Conservation (phyloP, 192 early-diverging fungal genomes). For the Rhizoclosmatium globosum region DNA sequence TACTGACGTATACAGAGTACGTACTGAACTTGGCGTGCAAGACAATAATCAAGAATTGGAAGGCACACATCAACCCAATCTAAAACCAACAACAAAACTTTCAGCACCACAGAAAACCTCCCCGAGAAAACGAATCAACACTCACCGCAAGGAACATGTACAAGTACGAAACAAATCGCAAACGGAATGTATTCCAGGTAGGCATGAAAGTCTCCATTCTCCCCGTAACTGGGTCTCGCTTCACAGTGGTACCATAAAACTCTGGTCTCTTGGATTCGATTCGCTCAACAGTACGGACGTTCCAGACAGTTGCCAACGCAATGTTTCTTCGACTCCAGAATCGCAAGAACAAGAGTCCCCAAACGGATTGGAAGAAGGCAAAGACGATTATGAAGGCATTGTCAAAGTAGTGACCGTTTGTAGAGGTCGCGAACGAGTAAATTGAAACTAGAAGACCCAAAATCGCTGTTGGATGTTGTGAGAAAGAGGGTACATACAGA, state of each 20-base stretch:
- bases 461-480: conserved; percentile 25
- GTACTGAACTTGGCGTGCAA: conserved; percentile 19
- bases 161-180: not conserved
- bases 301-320: conserved; percentile 64
- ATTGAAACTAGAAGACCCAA: conserved; percentile 60
- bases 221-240: conserved; percentile 63
- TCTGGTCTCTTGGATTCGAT: conserved; percentile 67
- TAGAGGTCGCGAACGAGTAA: conserved; percentile 51
- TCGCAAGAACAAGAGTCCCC: conserved; percentile 66
- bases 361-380: conserved; percentile 69
- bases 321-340: conserved; percentile 65
- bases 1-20: not conserved
- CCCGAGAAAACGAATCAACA: not conserved
- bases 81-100: conserved; percentile 19
- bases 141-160: conserved; percentile 17
- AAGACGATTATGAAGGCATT: conserved; percentile 64
- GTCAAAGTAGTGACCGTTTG: conserved; percentile 52
- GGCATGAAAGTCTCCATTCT: conserved; percentile 44
- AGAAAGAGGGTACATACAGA: not conserved
- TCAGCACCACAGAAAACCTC: not conserved
- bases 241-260: conserved; percentile 57
- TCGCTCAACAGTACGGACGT: conserved; percentile 57
- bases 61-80: conserved; percentile 41
- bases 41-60: conserved; percentile 41
- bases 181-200: not conserved